Evolutionary conservation across 306 rosid species (phyloP).

Genomic region (Echinosophora koreensis): DNA sequence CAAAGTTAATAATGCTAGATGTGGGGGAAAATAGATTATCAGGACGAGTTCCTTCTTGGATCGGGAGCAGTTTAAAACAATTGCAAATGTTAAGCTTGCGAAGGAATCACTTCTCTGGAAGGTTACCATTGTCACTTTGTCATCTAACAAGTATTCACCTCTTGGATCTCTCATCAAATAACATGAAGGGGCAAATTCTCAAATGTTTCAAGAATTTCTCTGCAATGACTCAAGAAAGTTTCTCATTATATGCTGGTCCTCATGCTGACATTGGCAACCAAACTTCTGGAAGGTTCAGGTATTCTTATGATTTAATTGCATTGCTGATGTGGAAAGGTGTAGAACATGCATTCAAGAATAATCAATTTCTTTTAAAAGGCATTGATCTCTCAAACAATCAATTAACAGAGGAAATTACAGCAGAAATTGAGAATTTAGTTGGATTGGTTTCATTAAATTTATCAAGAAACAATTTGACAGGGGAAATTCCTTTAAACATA

Average conservation of each 20-base stretch:
- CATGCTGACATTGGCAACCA: neutral
- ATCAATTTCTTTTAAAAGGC: neutral
- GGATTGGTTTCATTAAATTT: constrained; percentile 10
- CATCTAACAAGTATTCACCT: neutral
- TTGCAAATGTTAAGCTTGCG: constrained; percentile 7
- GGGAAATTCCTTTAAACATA: neutral
- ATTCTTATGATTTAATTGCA: neutral
- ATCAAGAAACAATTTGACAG: constrained; percentile 1
- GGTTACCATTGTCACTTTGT: neutral
- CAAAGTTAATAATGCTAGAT: neutral
- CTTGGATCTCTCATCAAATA: constrained; percentile 19
- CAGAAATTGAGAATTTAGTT: neutral
- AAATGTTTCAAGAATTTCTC: constrained; percentile 28
- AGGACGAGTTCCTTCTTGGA: neutral
- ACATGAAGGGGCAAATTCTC: neutral
- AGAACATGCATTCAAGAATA: neutral
- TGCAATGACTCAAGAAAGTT: neutral
- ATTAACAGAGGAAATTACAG: neutral
- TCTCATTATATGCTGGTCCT: neutral
- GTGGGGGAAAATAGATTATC: constrained; percentile 17
- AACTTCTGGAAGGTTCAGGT: neutral
- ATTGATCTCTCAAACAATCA: constrained; percentile 37
- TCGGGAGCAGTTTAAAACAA: neutral
- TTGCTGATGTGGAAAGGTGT: constrained; percentile 32
- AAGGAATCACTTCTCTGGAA: neutral